These are phyloP conservation scores for Farysia itapuensis DNA, from an alignment of 1,284 basidiomycete genomes.

Conservation along the genomic window DNA sequence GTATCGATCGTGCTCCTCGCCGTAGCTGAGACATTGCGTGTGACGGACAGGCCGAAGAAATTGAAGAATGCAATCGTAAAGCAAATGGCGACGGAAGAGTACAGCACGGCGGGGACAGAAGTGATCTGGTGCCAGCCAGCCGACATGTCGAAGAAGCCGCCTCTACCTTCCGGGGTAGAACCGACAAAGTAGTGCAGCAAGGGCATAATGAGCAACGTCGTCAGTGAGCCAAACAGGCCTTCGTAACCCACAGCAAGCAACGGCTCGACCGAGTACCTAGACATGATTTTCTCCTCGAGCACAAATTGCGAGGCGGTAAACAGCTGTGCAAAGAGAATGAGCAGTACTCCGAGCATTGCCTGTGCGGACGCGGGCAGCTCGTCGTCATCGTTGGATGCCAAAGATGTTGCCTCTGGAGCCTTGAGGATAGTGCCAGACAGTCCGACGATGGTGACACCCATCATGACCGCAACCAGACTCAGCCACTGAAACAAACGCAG, in stretches of 20 bases:
- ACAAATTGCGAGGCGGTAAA: conserved; percentile 92
- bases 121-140: conserved; percentile 89
- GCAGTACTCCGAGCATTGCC: conserved; percentile 70
- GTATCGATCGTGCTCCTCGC: conserved; percentile 77
- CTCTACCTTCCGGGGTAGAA: conserved; percentile 64
- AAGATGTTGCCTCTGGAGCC: conserved; percentile 13
- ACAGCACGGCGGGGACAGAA: conserved; percentile 74
- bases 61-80: conserved; percentile 84
- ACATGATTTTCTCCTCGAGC: conserved; percentile 81
- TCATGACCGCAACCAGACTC: conserved; percentile 84
- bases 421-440: conserved; percentile 68
- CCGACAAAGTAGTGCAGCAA: conserved; percentile 66
- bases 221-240: conserved; percentile 84
- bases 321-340: conserved; percentile 93
- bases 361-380: conserved; percentile 41
- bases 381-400: conserved; percentile 17
- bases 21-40: conserved; percentile 63
- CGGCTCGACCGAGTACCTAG: conserved; percentile 82
- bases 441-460: conserved; percentile 86
- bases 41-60: conserved; percentile 90
- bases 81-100: conserved; percentile 69
- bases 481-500: conserved; percentile 69
- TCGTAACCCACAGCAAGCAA: conserved; percentile 90
- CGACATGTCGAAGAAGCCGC: conserved; percentile 87
- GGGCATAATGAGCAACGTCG: conserved; percentile 74